Base-by-base conservation (phyloP, 1,139 yeast genomes). In the Dujonia santamariae region DNA sequence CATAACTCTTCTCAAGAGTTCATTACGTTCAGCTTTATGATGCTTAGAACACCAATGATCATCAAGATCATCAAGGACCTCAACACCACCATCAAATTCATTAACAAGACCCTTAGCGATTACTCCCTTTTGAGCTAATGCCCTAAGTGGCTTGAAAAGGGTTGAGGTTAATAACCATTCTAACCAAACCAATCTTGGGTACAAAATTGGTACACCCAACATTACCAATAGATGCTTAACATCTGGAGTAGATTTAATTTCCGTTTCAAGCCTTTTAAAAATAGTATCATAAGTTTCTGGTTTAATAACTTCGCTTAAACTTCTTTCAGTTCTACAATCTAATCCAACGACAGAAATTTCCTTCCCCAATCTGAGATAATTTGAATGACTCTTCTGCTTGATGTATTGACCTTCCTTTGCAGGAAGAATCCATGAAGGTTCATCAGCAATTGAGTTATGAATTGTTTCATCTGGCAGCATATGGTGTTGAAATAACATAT, bases 31-130 rank as follows among this genome's bases (percentile, higher is more conserved):
- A 35, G 63, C 59, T 54, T 86, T 86, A 46, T 90, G 98, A 54
- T 81, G 75, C 40, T 72, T 72, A 4, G 96, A 84, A 58, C 97
- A 88, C 97, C 97, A 90, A 59, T 92, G 97, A 55, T 90, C 98
- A 53, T 88, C 84, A 54, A 92, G 70, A 54, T 90, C 97, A 52
- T 92, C 97, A 45, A 90, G 70, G 13, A 90, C 78, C 59, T 90
- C 97, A 14, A 90, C 80, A 28, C 84, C 78, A 2, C 97, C 97
- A 51, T 88, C 96, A 53, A 88, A 90, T 46, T 86, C 94, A 53
- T 92, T 90, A 25, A 86, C 87, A 26, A 86, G 61, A 1, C 94
- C 90, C 37, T 75, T 71, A 30, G 74, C 72, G 32, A 85, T 59
- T 32, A 84, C 56, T 3, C 92, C 90, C 42, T 75, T 76, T 39